Evolutionary conservation across 2,329 filamentous ascomycete species (phyloP).

Genomic region (Exophiala aquamarina): DNA sequence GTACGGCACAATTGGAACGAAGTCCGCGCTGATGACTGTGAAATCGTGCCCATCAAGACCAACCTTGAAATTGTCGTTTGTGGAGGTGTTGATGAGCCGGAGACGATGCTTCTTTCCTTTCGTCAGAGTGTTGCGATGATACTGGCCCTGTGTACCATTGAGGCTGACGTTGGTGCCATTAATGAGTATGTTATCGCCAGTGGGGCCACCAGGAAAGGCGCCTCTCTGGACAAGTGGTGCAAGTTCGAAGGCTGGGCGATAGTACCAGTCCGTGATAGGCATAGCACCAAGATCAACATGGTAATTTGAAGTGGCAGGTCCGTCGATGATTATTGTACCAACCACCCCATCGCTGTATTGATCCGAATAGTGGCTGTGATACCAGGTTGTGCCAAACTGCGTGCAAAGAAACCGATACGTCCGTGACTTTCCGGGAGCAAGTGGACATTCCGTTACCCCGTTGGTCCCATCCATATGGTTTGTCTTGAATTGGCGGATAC

Average conservation of each 20-base stretch:
- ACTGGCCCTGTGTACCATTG: slow-evolving; percentile 18
- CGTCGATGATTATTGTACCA: slow-evolving; percentile 27
- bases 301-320: slow-evolving; percentile 25
- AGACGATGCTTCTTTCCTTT: slow-evolving; percentile 28
- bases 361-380: slow-evolving; percentile 60
- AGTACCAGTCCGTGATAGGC: slow-evolving; percentile 27
- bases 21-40: slow-evolving; percentile 31
- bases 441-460: slow-evolving; percentile 53
- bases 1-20: slow-evolving; percentile 32
- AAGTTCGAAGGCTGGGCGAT: slow-evolving; percentile 18
- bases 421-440: slow-evolving; percentile 51
- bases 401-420: slow-evolving; percentile 61
- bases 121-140: slow-evolving; percentile 24
- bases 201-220: slow-evolving; percentile 22
- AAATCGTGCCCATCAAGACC: slow-evolving; percentile 33
- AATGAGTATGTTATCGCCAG: slow-evolving; percentile 48
- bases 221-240: slow-evolving; percentile 16
- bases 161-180: slow-evolving; percentile 42
- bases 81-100: slow-evolving; percentile 32
- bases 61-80: slow-evolving; percentile 31
- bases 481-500: slow-evolving; percentile 57
- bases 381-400: slow-evolving; percentile 59
- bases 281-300: slow-evolving; percentile 24
- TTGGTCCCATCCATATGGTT: slow-evolving; percentile 59
- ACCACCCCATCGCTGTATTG: slow-evolving; percentile 27